These are phyloP conservation scores for Stachybotrys echinatus DNA, from an alignment of 2,329 filamentous ascomycete genomes.

Conservation along the genomic window DNA sequence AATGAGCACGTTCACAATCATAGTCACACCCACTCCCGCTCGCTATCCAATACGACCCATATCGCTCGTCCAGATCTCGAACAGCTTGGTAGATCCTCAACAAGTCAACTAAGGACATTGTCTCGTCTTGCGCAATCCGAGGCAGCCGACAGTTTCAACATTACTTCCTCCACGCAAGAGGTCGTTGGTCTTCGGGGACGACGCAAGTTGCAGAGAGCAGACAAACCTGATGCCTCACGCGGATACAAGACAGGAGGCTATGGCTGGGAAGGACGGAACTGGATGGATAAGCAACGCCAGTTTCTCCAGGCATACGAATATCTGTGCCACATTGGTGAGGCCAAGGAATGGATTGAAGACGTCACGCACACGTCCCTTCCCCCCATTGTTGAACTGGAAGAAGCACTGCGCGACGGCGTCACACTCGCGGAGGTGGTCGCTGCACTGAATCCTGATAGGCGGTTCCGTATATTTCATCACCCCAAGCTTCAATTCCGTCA, in stretches of 20 bases:
- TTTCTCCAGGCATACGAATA: constrained; percentile 98
- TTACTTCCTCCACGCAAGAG: constrained; percentile 73
- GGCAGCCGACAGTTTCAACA: constrained; percentile 72
- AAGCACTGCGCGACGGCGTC: constrained; percentile 86
- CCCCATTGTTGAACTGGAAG: constrained; percentile 88
- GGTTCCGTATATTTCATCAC: constrained; percentile 78
- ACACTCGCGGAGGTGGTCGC: constrained; percentile 93
- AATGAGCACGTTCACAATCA: constrained; percentile 17
- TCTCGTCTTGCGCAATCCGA: constrained; percentile 76
- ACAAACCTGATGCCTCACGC: constrained; percentile 42
- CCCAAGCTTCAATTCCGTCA: constrained; percentile 87
- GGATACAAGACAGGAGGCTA: constrained; percentile 48
- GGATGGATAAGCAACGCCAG: constrained; percentile 98
- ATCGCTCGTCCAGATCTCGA: constrained; percentile 70
- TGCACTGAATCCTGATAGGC: constrained; percentile 71
- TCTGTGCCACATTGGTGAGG: constrained; percentile 96
- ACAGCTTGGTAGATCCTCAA: constrained; percentile 80
- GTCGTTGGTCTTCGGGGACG: constrained; percentile 84
- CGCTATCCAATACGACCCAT: constrained; percentile 26
- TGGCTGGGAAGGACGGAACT: constrained; percentile 78
- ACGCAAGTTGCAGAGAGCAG: constrained; percentile 70
- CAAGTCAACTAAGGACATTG: constrained; percentile 80
- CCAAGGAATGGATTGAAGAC: constrained; percentile 97
- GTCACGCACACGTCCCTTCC: constrained; percentile 81
- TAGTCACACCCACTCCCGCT: constrained; percentile 24